These are phyloP conservation scores for Penicillium diatomitis DNA, from an alignment of 495 filamentous ascomycete species.

Conservation along the genomic window DNA sequence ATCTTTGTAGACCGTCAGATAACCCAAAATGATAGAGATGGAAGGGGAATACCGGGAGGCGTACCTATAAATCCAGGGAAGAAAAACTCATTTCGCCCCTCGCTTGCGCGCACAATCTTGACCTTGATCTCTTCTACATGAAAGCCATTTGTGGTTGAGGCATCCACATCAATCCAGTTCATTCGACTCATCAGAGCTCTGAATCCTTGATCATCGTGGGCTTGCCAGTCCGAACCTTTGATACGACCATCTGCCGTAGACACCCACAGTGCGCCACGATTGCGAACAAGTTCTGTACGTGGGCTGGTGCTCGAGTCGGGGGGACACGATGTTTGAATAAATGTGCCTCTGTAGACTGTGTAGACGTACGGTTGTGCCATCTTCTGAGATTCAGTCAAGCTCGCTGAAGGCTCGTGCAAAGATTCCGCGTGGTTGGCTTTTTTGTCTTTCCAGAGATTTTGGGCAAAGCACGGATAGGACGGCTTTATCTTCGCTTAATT, in stretches of 20 bases:
- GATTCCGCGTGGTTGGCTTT: too few relatives aligned
- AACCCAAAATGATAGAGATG: background rate
- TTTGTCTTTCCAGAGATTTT: too few relatives aligned
- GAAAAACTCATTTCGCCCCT: conserved; percentile 55
- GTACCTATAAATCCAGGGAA: conserved; percentile 89
- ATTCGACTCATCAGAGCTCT: conserved; percentile 37
- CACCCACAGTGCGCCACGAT: conserved; percentile 58
- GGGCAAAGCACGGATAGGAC: background rate
- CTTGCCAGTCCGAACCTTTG: conserved; percentile 25
- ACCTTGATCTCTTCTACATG: conserved; percentile 7
- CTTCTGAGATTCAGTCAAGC: background rate
- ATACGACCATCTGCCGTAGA: conserved; percentile 54
- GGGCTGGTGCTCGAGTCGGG: conserved; percentile 6
- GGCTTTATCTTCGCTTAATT: background rate
- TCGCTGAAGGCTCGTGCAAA: background rate
- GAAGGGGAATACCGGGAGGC: conserved; percentile 37
- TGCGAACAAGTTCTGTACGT: conserved; percentile 21
- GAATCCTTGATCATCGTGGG: conserved; percentile 27
- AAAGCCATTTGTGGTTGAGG: background rate
- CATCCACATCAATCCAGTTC: conserved; percentile 22
- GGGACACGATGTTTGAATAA: conserved; percentile 31
- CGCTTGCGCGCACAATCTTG: conserved; percentile 21
- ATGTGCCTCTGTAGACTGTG: conserved; percentile 38
- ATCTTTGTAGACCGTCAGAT: conserved; percentile 40
- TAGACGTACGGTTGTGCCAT: conserved; percentile 11